Base-by-base conservation (phyloP, 2,329 filamentous ascomycete species). In the Huntiella omanensis region DNA sequence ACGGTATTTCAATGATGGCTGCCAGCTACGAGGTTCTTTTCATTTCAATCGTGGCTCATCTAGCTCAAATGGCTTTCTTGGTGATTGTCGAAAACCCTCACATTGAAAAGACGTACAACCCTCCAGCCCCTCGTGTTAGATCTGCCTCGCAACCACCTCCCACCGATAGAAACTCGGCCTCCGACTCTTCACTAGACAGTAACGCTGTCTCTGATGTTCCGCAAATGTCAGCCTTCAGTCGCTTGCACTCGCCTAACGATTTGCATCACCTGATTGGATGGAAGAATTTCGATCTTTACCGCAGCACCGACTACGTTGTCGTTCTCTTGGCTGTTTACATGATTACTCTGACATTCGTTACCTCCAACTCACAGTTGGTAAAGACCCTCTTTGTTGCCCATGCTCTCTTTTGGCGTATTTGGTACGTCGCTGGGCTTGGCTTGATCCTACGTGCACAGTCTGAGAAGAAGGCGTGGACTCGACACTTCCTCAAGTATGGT, bases 1-100 rank as follows among this genome's bases (percentile, higher is more conserved):
- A 98, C 60, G 91, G 91, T 55, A 95, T 96, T 58, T 95, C 88
- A 50, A 80, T 95, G 66, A 92, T 98, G 80, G 87, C 86, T 40
- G 88, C 88, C 51, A 98, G 91, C 68, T 96, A 96, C 64, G 86
- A 88, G 57, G 88, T 98, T 49, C 73, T 98, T 43, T 87, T 93
- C 69, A 95, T 96, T 61, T 96, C 91, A 48, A 88, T 98, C 56
- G 65, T 92, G 57, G 91, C 88, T 51, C 91, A 98, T 65, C 77
- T 86, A 55, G 84, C 87, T 49, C 91, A 98, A 64, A 88, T 98
- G 61, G 80, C 80, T 50, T 98, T 98, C 66, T 71, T 98, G 53
- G 77, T 84, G 45, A 69, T 85, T 50, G 84, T 98, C 52, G 91
- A 98, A 65, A 94, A 92, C 57, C 91, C 91, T 45, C 91, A 98